A percentile compares a stretch with the other conserved stretches of the same genome.
Evolutionary conservation across 768 basidiomycete species (phyloP).

Genomic region (Tulasnella sp.): DNA sequence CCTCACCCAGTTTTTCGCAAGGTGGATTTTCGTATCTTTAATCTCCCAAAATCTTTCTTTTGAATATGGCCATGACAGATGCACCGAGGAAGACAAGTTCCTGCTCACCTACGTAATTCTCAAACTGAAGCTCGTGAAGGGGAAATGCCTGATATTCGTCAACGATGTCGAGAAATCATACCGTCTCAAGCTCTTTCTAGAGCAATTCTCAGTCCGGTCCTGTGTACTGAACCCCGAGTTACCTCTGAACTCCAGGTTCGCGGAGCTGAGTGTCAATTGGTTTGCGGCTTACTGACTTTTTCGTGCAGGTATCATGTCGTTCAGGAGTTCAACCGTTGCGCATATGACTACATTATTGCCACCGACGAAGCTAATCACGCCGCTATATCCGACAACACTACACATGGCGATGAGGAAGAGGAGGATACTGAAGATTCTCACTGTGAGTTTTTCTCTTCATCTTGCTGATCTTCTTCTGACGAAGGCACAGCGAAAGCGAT

Average conservation of each 20-base stretch:
- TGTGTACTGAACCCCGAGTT: conserved; percentile 95
- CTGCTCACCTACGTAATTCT: conserved; percentile 91
- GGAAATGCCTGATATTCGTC: conserved; percentile 94
- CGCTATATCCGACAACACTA: not conserved
- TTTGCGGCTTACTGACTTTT: not conserved
- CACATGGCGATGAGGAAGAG: conserved; percentile 20
- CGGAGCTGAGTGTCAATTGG: not conserved
- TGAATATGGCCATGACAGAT: conserved; percentile 32
- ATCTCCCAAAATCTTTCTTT: not conserved
- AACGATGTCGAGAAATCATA: conserved; percentile 93
- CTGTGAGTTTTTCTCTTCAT: not conserved
- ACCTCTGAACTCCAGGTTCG: conserved; percentile 80
- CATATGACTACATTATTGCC: conserved; percentile 97
- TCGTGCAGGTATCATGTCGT: conserved; percentile 79
- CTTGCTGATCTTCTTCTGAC: not conserved
- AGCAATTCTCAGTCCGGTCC: conserved; percentile 92
- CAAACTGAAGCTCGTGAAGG: conserved; percentile 89
- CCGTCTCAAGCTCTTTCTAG: conserved; percentile 92
- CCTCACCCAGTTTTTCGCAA: conserved; percentile 77
- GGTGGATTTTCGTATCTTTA: conserved; percentile 32
- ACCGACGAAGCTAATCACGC: conserved; percentile 64
- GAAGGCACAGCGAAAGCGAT: not conserved
- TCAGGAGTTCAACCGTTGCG: conserved; percentile 97
- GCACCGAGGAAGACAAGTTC: conserved; percentile 94
- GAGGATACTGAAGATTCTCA: conserved; percentile 29